Conservation (phyloP, 495 filamentous ascomycete genomes). For the Penicillium coffeae region DNA sequence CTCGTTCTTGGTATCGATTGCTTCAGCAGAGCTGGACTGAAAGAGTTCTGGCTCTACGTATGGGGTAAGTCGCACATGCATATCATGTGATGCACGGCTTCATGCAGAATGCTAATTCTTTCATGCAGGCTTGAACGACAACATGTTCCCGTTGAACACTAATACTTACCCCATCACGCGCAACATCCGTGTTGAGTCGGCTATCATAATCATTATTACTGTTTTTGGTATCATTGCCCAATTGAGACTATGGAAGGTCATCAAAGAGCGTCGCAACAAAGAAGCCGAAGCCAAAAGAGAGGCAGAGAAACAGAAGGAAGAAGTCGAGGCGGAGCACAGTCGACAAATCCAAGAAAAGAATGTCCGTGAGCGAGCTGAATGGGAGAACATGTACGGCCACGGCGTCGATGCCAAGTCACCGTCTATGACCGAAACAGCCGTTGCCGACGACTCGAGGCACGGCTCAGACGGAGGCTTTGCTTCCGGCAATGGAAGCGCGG, state of each 20-base stretch:
- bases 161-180: constrained; percentile 82
- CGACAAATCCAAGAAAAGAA: constrained; percentile 65
- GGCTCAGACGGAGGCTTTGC: constrained; percentile 19
- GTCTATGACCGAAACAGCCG: constrained; percentile 28
- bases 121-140: constrained; percentile 61
- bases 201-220: constrained; percentile 68
- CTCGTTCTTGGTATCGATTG: constrained; percentile 85
- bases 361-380: constrained; percentile 62
- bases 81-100: not conserved
- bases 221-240: constrained; percentile 78
- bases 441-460: constrained; percentile 28
- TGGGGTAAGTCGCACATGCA: constrained; percentile 59
- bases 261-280: constrained; percentile 65
- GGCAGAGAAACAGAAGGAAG: constrained; percentile 56
- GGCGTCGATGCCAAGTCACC: constrained; percentile 17
- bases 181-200: constrained; percentile 82
- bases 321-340: constrained; percentile 66
- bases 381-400: constrained; percentile 73
- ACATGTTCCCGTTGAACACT: constrained; percentile 71
- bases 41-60: constrained; percentile 94
- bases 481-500: constrained; percentile 27
- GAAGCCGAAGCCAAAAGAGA: constrained; percentile 54
- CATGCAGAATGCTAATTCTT: constrained; percentile 4
- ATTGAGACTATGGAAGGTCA: constrained; percentile 81
- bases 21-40: constrained; percentile 81